These are phyloP conservation scores for Saccharomycopsis sp. DNA, from an alignment of 805 yeast species.

Conservation along the genomic window DNA sequence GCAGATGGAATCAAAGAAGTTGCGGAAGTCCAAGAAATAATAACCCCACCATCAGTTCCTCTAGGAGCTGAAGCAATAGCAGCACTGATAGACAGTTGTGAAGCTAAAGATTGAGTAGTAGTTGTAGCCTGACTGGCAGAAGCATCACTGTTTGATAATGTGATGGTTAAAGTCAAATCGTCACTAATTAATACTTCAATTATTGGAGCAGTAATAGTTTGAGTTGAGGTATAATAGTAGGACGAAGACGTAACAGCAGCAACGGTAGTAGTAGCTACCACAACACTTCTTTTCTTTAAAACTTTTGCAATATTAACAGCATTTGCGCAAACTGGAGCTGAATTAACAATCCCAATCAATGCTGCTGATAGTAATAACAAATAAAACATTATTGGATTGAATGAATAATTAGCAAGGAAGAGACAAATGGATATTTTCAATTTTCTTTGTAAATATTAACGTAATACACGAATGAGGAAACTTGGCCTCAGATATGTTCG, in stretches of 20 bases:
- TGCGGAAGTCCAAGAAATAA: conserved; percentile 21
- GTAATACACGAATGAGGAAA: no score
- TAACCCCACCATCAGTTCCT: conserved; percentile 17
- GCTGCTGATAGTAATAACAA: not conserved
- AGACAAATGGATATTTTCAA: no score
- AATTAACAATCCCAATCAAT: not conserved
- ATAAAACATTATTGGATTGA: not conserved
- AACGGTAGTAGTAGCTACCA: conserved; percentile 25
- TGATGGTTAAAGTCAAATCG: conserved; percentile 44
- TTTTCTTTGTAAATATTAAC: no score
- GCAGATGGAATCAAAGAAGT: conserved; percentile 20
- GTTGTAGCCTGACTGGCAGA: conserved; percentile 13
- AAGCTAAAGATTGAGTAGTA: conserved; percentile 2
- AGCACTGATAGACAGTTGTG: conserved; percentile 17
- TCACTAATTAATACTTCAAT: conserved; percentile 42
- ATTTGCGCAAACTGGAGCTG: conserved; percentile 19
- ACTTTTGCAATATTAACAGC: conserved; percentile 7
- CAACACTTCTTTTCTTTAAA: conserved; percentile 17
- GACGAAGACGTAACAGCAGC: conserved; percentile 33
- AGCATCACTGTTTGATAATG: conserved; percentile 36
- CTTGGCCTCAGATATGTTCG: no score
- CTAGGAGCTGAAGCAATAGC: conserved; percentile 24
- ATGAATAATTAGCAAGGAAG: no score
- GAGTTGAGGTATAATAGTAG: conserved; percentile 26
- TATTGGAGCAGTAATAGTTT: conserved; percentile 44